These are phyloP conservation scores for Dendrobium chrysotoxum DNA, from an alignment of 106 monocot genomes.

Conservation along the genomic window DNA sequence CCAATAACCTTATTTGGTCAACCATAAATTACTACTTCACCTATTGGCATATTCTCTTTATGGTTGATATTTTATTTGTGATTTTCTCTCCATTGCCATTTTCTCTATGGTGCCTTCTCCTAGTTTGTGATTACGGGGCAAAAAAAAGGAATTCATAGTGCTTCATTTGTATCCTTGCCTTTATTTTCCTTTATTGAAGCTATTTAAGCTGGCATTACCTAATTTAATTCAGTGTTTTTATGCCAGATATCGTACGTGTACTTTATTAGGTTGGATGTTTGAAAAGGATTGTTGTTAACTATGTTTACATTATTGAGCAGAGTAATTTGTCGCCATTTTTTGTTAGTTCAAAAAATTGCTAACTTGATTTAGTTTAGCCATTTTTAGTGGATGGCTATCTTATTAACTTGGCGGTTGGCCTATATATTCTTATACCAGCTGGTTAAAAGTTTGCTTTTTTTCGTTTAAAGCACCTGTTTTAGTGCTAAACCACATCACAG, in stretches of 20 bases:
- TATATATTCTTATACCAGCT: not conserved
- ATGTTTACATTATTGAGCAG: not conserved
- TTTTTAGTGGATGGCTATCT: not conserved
- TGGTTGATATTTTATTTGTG: too few relatives aligned
- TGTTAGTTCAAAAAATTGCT: not conserved
- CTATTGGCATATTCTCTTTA: too few relatives aligned
- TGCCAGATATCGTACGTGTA: not conserved
- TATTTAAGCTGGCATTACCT: not conserved
- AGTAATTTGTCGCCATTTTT: not conserved
- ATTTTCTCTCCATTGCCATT: too few relatives aligned
- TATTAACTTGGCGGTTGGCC: not conserved
- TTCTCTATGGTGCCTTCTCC: too few relatives aligned
- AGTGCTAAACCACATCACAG: not conserved
- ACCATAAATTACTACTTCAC: too few relatives aligned
- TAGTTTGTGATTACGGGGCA: too few relatives aligned
- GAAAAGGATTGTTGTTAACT: not conserved
- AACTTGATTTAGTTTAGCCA: not conserved
- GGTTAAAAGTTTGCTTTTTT: not conserved
- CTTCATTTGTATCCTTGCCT: not conserved
- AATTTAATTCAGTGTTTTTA: not conserved
- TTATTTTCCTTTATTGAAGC: not conserved
- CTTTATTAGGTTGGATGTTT: not conserved
- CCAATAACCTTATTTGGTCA: too few relatives aligned
- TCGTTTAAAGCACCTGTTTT: not conserved
- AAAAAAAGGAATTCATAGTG: not conserved